Evolutionary conservation across 768 basidiomycete genomes (phyloP).

Genomic region (Tephrocybe sp.): DNA sequence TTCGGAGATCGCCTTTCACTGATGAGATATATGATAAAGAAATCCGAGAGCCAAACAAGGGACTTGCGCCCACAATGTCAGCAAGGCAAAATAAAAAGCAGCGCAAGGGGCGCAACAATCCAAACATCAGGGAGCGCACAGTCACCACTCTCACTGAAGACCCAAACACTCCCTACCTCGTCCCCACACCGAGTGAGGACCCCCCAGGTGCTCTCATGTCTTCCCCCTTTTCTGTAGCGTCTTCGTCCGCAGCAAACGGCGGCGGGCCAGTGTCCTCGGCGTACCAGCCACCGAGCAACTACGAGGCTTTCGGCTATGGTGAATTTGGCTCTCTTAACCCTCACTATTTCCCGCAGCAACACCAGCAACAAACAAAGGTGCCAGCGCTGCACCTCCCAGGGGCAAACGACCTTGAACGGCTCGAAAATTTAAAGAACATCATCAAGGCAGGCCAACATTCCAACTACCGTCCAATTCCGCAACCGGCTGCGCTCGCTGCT

Average conservation of each 20-base stretch:
- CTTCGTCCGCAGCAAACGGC: constrained; percentile 31
- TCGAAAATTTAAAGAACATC: constrained; percentile 70
- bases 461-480: constrained; percentile 62
- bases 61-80: constrained; percentile 40
- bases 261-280: constrained; percentile 23
- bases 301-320: constrained; percentile 34
- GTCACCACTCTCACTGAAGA: constrained; percentile 65
- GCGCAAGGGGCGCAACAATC: constrained; percentile 52
- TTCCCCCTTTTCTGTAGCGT: constrained; percentile 34
- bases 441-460: constrained; percentile 76
- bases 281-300: constrained; percentile 35
- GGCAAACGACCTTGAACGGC: constrained; percentile 66
- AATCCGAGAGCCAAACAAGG: constrained; percentile 17
- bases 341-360: constrained; percentile 1
- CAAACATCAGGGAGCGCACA: constrained; percentile 61
- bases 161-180: constrained; percentile 50
- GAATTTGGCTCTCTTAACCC: not conserved
- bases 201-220: constrained; percentile 36
- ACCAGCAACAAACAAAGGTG: constrained; percentile 22
- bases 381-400: constrained; percentile 33
- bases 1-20: constrained; percentile 19
- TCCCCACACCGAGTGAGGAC: constrained; percentile 52
- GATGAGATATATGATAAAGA: constrained; percentile 18
- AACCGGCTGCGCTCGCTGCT: constrained; percentile 60
- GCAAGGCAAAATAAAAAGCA: constrained; percentile 61